Conservation (phyloP, 345 rosid species). For the Citrus hindsii region DNA sequence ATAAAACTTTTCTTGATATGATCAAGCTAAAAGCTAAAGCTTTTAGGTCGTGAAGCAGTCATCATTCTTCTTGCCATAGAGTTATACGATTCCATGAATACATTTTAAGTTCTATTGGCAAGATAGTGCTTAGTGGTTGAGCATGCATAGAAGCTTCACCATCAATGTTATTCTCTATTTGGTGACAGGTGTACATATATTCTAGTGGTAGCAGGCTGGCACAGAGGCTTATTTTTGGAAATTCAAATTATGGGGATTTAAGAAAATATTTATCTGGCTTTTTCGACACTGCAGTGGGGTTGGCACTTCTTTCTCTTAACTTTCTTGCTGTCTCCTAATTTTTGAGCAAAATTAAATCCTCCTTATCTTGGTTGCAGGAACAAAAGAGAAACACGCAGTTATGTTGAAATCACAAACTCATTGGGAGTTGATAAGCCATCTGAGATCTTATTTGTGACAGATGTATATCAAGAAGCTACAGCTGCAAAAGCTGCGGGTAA, state of each 20-base stretch:
- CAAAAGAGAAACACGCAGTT: conserved; percentile 15
- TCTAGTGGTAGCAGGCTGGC: conserved; percentile 57
- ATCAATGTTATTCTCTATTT: neutral
- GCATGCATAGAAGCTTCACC: neutral
- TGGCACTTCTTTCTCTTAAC: neutral
- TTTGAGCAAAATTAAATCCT: neutral
- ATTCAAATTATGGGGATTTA: conserved; percentile 54
- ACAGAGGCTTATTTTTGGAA: conserved; percentile 54
- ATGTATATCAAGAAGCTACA: conserved; percentile 22
- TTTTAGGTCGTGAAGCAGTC: neutral
- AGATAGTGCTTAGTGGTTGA: neutral
- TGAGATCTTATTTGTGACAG: conserved; percentile 24
- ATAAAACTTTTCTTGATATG: neutral
- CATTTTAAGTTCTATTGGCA: neutral
- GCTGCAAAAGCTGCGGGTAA: conserved; percentile 31
- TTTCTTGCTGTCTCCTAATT: neutral
- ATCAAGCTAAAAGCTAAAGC: neutral
- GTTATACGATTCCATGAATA: neutral
- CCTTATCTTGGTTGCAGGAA: conserved; percentile 6
- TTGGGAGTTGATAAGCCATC: conserved; percentile 31
- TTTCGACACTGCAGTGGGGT: conserved; percentile 59
- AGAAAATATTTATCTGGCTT: conserved; percentile 55
- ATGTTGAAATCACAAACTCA: conserved; percentile 16
- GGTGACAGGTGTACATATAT: neutral
- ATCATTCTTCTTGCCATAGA: neutral